Evolutionary conservation across 495 filamentous ascomycete species (phyloP).

Genomic region (Trichocladium uniseriatum): DNA sequence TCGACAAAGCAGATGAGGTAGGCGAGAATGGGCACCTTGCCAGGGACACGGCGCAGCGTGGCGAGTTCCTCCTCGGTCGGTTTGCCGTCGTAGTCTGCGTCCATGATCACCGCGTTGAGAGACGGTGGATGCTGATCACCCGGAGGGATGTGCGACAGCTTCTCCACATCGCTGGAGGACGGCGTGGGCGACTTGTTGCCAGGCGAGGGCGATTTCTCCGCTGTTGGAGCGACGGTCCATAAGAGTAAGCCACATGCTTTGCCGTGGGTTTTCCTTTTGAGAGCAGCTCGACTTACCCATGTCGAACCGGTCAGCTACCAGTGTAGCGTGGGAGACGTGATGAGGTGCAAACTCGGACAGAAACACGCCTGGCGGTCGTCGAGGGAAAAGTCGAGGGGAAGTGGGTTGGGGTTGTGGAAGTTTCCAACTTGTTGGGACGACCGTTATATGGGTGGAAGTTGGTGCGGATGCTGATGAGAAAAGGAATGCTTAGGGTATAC

Average conservation of each 20-base stretch:
- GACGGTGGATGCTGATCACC: constrained; percentile 12
- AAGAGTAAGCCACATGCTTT: background rate
- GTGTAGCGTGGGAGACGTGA: no score
- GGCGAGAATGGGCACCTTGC: constrained; percentile 40
- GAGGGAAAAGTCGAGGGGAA: background rate
- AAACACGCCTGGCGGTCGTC: background rate
- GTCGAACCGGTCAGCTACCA: background rate
- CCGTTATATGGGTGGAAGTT: background rate
- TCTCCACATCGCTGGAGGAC: constrained; percentile 12
- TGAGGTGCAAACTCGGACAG: background rate
- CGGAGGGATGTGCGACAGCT: constrained; percentile 7
- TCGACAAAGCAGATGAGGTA: constrained; percentile 51
- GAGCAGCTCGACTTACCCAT: background rate
- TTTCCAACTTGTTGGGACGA: no score
- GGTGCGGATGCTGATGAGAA: background rate
- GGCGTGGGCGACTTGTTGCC: background rate
- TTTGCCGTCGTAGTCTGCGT: constrained; percentile 36
- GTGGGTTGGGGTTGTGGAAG: no score
- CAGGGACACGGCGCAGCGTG: constrained; percentile 49
- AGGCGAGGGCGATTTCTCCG: constrained; percentile 3
- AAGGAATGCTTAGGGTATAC: no score
- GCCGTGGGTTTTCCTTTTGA: background rate
- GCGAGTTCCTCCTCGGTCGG: constrained; percentile 50
- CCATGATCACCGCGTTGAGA: constrained; percentile 26
- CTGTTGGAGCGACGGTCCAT: background rate